Conservation (phyloP, 257 asterid species). For the Coffea canephora region DNA sequence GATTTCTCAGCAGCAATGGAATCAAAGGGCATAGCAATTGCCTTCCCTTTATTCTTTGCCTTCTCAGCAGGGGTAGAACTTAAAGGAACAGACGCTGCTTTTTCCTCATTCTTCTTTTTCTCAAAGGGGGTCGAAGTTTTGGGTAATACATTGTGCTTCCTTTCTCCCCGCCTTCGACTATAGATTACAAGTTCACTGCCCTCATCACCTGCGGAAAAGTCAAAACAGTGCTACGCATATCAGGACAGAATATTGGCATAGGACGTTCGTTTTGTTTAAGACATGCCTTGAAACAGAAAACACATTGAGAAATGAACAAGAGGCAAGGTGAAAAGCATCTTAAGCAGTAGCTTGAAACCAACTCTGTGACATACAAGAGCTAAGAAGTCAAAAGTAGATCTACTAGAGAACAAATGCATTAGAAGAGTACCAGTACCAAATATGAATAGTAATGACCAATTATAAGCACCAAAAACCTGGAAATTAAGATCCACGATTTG, state of each 20-base stretch:
- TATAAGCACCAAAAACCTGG: not conserved
- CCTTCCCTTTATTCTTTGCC: constrained; percentile 38
- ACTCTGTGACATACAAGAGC: not conserved
- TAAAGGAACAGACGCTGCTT: not conserved
- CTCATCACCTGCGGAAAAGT: constrained; percentile 37
- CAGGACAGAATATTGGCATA: not conserved
- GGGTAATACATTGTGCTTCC: constrained; percentile 7
- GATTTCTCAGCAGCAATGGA: constrained; percentile 24
- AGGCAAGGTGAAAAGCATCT: not conserved
- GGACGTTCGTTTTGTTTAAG: not conserved
- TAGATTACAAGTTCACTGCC: constrained; percentile 22
- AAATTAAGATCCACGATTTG: not conserved
- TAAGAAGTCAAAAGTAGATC: not conserved
- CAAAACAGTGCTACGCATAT: not conserved
- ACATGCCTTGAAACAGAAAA: not conserved
- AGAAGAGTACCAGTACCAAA: not conserved
- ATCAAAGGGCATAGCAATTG: constrained; percentile 24
- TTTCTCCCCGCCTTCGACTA: constrained; percentile 19
- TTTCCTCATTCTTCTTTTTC: constrained; percentile 1
- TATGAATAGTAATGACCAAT: not conserved
- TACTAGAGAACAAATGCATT: not conserved
- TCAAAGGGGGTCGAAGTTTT: not conserved
- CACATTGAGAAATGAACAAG: not conserved
- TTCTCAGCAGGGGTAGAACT: constrained; percentile 31
- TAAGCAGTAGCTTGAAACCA: not conserved